Evolutionary conservation across 1,284 basidiomycete species (phyloP), one percentile per base, ranked within the genome.

Genomic region (Lentinus polychrous): DNA sequence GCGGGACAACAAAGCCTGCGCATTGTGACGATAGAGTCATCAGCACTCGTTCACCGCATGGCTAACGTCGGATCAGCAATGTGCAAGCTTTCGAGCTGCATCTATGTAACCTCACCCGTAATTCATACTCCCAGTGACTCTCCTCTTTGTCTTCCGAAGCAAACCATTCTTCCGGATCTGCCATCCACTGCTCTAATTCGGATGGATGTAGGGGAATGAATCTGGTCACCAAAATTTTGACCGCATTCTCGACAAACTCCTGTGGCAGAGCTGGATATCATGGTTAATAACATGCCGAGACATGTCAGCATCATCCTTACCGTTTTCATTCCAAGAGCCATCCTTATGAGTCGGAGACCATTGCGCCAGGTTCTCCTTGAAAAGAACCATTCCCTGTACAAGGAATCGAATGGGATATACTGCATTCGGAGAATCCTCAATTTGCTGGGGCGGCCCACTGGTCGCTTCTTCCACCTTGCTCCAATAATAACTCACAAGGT

Each of bases 121-220:
- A 80, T 58, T 92, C 88, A 58, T 79, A 94, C 51, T 91, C 83
- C 92, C 92, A 95, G 51, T 84, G 78, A 24, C 91, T 90, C 51
- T 84, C 86, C 55, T 91, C 92, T 54, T 84, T 86, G 52, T 89
- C 86, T 66, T 94, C 90, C 1, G 78, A 63, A 51, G 91, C 86
- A 3, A 92, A 78, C 90, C 91, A 95, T 59, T 93, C 89, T 67
- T 95, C 92, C 0, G 91, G 90, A 64, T 93, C 89, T 22, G 76
- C 74, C 67, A 85, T 76, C 83, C 92, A 89, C 2, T 71, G 75
- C 54, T 91, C 81, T 3, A 94, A 73, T 63, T 94, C 91, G 3
- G 74, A 67, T 1, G 85, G 75, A 48, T 86, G 88, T 31, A 94
- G 71, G 2, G 89, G 89, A 60, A 95, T 83, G 58, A 93, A 87